Conservation (phyloP, 495 filamentous ascomycete species). For the Xylaria curta region DNA sequence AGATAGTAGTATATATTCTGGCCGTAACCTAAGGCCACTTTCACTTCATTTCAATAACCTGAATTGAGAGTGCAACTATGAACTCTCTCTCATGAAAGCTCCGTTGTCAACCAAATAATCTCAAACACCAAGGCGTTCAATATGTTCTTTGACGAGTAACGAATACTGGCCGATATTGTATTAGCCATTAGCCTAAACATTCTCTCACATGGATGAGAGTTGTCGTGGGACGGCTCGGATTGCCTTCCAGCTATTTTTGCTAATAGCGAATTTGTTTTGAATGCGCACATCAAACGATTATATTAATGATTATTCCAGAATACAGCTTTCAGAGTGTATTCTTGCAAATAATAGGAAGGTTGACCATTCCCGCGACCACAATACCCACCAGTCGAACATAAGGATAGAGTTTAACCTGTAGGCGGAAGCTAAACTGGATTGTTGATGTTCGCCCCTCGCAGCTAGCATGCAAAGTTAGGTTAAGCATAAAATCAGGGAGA, state of each 20-base stretch:
- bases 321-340: background rate
- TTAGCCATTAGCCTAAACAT: conserved; percentile 23
- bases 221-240: background rate
- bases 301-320: background rate
- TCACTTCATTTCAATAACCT: background rate
- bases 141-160: background rate
- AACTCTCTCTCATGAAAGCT: background rate
- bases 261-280: conserved; percentile 2
- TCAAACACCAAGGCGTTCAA: background rate
- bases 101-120: background rate
- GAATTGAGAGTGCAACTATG: background rate
- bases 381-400: too few relatives aligned
- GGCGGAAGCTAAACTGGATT: background rate
- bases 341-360: background rate
- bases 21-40: too few relatives aligned
- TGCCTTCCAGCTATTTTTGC: conserved; percentile 1
- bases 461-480: background rate
- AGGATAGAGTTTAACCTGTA: too few relatives aligned
- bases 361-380: too few relatives aligned
- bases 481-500: background rate
- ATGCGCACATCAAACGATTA: conserved; percentile 8
- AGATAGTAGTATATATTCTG: too few relatives aligned
- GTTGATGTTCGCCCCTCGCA: background rate
- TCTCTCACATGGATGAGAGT: conserved; percentile 3
- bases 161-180: background rate